Evolutionary conservation across 257 asterid genomes (phyloP).

Genomic region (Plantago major): DNA sequence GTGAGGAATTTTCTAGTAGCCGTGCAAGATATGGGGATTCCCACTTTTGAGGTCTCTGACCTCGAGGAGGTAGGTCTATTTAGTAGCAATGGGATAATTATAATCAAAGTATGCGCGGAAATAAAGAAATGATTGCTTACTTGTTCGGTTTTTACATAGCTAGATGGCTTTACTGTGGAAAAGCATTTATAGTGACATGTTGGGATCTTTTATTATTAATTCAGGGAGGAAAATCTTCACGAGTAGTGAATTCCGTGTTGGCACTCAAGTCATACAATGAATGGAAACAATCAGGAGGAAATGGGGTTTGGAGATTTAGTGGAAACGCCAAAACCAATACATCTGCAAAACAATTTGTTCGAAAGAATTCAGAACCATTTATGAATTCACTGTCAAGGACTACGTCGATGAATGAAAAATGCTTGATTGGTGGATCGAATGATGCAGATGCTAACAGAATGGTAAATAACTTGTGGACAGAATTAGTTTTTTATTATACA

Average conservation of each 20-base stretch:
- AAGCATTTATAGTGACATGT: background rate
- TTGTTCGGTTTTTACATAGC: background rate
- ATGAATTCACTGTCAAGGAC: conserved; percentile 55
- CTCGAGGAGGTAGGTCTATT: conserved; percentile 66
- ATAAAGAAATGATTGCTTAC: background rate
- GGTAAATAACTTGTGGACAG: conserved; percentile 38
- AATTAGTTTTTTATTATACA: conserved; percentile 4
- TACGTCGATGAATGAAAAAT: conserved; percentile 46
- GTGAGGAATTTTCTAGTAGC: conserved; percentile 92
- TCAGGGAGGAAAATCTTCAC: conserved; percentile 94
- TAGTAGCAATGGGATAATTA: conserved; percentile 9
- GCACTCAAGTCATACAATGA: conserved; percentile 83
- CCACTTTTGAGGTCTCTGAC: conserved; percentile 95
- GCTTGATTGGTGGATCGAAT: conserved; percentile 28
- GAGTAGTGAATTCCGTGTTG: conserved; percentile 83
- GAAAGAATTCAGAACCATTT: conserved; percentile 89
- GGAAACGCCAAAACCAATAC: conserved; percentile 64
- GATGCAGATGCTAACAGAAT: conserved; percentile 44
- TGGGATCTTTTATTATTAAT: conserved; percentile 7
- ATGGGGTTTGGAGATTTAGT: conserved; percentile 85
- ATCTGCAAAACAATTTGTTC: conserved; percentile 69
- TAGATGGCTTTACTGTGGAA: no score
- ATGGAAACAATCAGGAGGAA: conserved; percentile 79
- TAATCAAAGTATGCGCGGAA: background rate
- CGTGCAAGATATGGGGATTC: conserved; percentile 83